Conservation (phyloP, 352 stramenopile genomes). For the Globisporangium okanoganense region DNA sequence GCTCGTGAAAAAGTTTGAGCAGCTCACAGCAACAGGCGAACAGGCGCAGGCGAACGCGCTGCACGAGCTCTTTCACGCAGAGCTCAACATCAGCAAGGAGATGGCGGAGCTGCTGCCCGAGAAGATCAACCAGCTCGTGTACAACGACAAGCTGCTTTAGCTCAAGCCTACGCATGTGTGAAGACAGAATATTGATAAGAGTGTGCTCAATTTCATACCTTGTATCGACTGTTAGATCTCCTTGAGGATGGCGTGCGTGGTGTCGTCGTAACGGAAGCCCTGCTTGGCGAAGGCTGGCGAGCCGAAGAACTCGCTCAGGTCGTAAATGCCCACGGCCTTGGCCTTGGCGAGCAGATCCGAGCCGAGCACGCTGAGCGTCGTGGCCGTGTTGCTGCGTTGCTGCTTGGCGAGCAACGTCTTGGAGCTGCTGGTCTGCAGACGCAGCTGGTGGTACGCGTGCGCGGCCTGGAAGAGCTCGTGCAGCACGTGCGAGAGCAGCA, state of each 20-base stretch:
- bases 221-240: slow-evolving; percentile 39
- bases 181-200: background rate
- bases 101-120: slow-evolving; percentile 65
- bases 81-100: slow-evolving; percentile 56
- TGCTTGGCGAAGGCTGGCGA: slow-evolving; percentile 63
- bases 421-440: slow-evolving; percentile 41
- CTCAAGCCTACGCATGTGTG: background rate
- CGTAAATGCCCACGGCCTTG: slow-evolving; percentile 76
- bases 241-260: slow-evolving; percentile 54
- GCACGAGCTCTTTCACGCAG: slow-evolving; percentile 35
- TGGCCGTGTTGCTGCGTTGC: slow-evolving; percentile 29
- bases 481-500: slow-evolving; percentile 77
- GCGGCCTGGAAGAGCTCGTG: slow-evolving; percentile 79
- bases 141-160: slow-evolving; percentile 54
- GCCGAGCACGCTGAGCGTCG: slow-evolving; percentile 44
- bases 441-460: slow-evolving; percentile 76
- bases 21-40: background rate
- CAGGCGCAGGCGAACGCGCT: slow-evolving; percentile 20
- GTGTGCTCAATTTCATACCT: background rate
- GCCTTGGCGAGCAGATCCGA: slow-evolving; percentile 62
- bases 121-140: slow-evolving; percentile 79
- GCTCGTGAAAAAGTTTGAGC: slow-evolving; percentile 37
- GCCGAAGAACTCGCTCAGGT: slow-evolving; percentile 70
- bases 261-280: slow-evolving; percentile 60
- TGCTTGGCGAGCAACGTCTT: slow-evolving; percentile 27